Conservation (phyloP, 306 rosid species). For the Calophaca sinica region DNA sequence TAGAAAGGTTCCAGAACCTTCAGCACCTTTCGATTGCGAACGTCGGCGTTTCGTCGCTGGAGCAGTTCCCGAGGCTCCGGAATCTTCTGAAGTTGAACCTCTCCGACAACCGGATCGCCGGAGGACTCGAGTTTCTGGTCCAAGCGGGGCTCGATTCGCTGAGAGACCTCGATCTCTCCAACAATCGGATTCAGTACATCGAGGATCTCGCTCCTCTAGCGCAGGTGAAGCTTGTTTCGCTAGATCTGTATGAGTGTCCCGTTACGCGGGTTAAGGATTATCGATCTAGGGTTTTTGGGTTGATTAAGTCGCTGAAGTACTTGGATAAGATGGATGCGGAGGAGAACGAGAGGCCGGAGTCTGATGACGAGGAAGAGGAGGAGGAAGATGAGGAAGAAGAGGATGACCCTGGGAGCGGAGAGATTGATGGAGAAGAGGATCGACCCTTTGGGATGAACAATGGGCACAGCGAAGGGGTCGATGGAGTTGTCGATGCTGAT, state of each 20-base stretch:
- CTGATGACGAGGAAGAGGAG: conserved; percentile 77
- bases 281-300: conserved; percentile 96
- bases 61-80: conserved; percentile 82
- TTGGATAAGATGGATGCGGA: conserved; percentile 97
- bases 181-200: conserved; percentile 80
- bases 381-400: conserved; percentile 61
- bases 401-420: conserved; percentile 94
- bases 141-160: conserved; percentile 86
- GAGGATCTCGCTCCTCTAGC: conserved; percentile 94
- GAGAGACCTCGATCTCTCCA: conserved; percentile 83
- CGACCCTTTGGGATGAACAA: conserved; percentile 57
- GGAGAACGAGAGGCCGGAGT: conserved; percentile 88
- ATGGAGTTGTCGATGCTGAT: conserved; percentile 82
- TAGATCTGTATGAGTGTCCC: conserved; percentile 94
- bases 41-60: conserved; percentile 86
- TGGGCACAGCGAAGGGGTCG: conserved; percentile 74
- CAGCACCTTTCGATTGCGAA: conserved; percentile 91
- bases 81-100: conserved; percentile 79
- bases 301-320: conserved; percentile 81
- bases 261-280: conserved; percentile 90
- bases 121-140: conserved; percentile 77
- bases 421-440: conserved; percentile 84
- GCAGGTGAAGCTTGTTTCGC: conserved; percentile 79
- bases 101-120: conserved; percentile 89
- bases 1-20: conserved; percentile 84